Conservation (phyloP, 495 filamentous ascomycete species). For the Geoglossum glabrum region DNA sequence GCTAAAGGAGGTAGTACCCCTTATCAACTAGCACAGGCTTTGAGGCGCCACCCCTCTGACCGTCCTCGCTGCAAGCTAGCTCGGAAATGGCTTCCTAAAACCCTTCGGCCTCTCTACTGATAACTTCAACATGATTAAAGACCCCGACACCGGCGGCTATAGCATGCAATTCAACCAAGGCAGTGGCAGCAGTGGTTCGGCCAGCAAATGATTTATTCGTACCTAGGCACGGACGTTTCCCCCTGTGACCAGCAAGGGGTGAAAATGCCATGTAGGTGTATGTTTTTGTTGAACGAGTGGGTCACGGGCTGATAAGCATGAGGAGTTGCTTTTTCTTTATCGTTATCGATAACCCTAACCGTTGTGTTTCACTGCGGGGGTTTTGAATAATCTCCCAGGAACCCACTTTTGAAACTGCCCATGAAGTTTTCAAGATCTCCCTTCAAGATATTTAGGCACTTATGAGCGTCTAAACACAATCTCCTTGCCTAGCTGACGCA, state of each 20-base stretch:
- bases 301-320: too few relatives aligned
- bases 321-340: not conserved
- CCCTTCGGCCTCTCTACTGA: slow-evolving; percentile 86
- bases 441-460: too few relatives aligned
- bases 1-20: slow-evolving; percentile 51
- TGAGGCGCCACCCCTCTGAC: too few relatives aligned
- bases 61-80: too few relatives aligned
- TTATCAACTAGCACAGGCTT: not conserved
- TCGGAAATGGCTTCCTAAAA: slow-evolving; percentile 80
- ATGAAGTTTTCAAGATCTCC: too few relatives aligned
- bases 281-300: too few relatives aligned
- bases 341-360: not conserved
- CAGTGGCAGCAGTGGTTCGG: slow-evolving; percentile 6
- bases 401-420: too few relatives aligned
- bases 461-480: too few relatives aligned
- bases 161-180: slow-evolving; percentile 64
- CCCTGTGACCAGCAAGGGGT: not conserved
- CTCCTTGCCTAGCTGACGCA: too few relatives aligned
- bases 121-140: slow-evolving; percentile 83
- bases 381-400: too few relatives aligned
- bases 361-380: too few relatives aligned
- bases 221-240: not conserved
- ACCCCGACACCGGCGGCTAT: slow-evolving; percentile 76
- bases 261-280: not conserved
- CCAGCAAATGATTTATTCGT: not conserved